Evolutionary conservation across 371 early-diverging fungal species (phyloP), one percentile per base, ranked within the genome.

Genomic region (Capniomyces stellatus): DNA sequence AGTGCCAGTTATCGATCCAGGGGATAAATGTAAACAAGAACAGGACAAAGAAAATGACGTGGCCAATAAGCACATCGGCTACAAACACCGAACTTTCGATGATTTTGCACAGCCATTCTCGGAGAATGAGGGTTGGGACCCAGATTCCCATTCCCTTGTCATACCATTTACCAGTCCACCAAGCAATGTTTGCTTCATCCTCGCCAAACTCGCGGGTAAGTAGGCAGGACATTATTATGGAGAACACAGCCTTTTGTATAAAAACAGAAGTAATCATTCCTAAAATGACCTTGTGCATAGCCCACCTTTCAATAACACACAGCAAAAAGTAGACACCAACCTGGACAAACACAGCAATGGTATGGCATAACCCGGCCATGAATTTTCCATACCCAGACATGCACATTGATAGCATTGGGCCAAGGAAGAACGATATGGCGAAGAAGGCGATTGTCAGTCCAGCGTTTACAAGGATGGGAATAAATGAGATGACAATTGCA

Each of bases 121-220:
- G 77, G 54, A 77, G 60, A 6, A 87, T 85, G 60, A 83, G 81
- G 22, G 81, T 76, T 27, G 69, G 59, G 10, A 77, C 79, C 64
- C 63, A 64, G 53, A 67, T 75, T 57, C 87, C 87, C 67, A 85
- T 71, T 39, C 82, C 86, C 43, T 79, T 77, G 24, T 79, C 80
- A 42, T 80, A 77, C 88, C 91, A 90, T 52, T 76, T 75, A 27
- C 91, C 91, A 3, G 85, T 83, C 91, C 89, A 90, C 89, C 89
- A 88, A 8, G 87, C 89, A 31, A 77, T 69, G 58, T 87, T 86
- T 22, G 83, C 70, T 58, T 79, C 83, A 61, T 83, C 85, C 60
- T 85, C 80, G 52, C 79, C 79, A 66, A 83, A 81, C 65, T 87
- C 88, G 30, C 88, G 76, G 29, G 88, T 81, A 46, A 89, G 64